A percentile compares a stretch with the other conserved stretches of the same genome.
Conservation (phyloP, 2,329 filamentous ascomycete genomes). For the Teratosphaeria nubilosa region DNA sequence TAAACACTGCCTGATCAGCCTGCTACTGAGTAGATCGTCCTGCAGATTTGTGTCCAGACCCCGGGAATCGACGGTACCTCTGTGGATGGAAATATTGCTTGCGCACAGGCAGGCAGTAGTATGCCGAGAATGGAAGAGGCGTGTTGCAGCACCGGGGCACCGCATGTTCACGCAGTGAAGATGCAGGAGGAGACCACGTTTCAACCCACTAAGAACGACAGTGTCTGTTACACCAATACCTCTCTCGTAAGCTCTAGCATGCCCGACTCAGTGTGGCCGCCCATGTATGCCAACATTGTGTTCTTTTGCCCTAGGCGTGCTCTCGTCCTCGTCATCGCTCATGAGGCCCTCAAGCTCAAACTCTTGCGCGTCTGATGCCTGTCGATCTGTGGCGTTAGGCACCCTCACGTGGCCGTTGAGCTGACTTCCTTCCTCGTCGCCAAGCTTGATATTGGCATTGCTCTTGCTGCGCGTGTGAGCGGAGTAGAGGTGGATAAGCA, state of each 20-base stretch:
- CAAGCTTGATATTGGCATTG: slow-evolving; percentile 19
- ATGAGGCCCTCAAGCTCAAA: slow-evolving; percentile 89
- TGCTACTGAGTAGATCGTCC: not conserved
- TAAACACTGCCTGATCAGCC: not conserved
- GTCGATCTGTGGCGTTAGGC: slow-evolving; percentile 33
- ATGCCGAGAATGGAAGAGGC: not conserved
- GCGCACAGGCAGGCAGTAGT: not conserved
- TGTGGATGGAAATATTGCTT: not conserved
- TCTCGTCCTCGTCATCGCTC: slow-evolving; percentile 67
- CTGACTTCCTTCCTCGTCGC: slow-evolving; percentile 16
- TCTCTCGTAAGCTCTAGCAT: not conserved
- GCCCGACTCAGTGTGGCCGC: not conserved
- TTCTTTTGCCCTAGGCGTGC: not conserved
- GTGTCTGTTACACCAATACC: not conserved
- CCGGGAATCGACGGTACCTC: not conserved
- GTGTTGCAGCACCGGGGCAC: not conserved
- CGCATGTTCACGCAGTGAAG: not conserved
- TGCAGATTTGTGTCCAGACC: not conserved
- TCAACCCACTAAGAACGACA: not conserved
- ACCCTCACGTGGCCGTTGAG: slow-evolving; percentile 37
- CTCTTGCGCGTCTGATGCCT: slow-evolving; percentile 72
- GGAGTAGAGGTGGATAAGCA: slow-evolving; percentile 78
- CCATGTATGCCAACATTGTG: not conserved
- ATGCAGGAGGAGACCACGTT: not conserved
- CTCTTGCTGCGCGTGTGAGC: slow-evolving; percentile 42